These are phyloP conservation scores for Solanum chacoense DNA, from an alignment of 305 asterid genomes.

Conservation along the genomic window DNA sequence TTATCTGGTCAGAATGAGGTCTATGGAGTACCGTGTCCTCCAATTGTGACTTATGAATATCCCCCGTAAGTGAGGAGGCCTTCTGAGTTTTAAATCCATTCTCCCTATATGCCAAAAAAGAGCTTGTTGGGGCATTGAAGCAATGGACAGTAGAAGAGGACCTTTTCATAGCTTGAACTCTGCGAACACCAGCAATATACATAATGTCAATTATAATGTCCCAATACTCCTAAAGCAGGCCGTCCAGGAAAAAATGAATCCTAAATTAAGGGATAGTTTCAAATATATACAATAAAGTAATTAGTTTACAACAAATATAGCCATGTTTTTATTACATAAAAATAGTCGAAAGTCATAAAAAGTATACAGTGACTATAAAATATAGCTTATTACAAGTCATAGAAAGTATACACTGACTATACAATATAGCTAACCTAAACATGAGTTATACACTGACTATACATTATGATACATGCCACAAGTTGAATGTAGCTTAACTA, in stretches of 20 bases:
- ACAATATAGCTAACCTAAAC: not conserved
- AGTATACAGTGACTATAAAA: not conserved
- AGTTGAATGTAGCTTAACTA: not conserved
- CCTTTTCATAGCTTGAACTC: conserved; percentile 34
- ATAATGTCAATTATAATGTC: not conserved
- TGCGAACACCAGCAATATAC: conserved; percentile 18
- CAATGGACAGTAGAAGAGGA: conserved; percentile 31
- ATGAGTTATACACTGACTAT: not conserved
- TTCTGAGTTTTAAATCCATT: conserved; percentile 21
- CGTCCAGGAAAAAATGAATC: not conserved
- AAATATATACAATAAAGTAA: not conserved
- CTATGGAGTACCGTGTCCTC: not conserved
- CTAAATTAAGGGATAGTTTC: not conserved
- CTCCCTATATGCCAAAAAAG: conserved; percentile 12
- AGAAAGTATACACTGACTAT: not conserved
- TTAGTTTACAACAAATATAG: not conserved
- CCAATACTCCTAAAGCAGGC: not conserved
- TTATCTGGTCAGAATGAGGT: conserved; percentile 10
- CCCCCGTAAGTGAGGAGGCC: conserved; percentile 14
- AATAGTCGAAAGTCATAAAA: not conserved
- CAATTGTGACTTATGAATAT: conserved; percentile 14
- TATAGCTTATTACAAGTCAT: not conserved
- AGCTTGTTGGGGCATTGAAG: conserved; percentile 5
- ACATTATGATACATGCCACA: not conserved
- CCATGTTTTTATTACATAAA: not conserved